Base-by-base conservation (phyloP, 495 filamentous ascomycete species). In the Niebla homalea region DNA sequence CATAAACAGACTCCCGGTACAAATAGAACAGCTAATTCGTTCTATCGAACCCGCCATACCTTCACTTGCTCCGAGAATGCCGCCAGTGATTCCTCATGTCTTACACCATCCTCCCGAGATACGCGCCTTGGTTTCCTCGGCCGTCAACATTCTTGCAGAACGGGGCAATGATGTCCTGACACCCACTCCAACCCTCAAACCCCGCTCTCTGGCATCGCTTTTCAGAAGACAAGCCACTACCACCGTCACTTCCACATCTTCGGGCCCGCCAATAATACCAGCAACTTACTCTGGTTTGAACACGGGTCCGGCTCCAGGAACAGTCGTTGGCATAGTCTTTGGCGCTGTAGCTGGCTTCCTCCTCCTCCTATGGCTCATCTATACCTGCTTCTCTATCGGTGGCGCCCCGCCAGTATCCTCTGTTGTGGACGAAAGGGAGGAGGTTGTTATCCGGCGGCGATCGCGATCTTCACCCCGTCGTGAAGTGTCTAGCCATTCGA, bases 261-360 rank as follows among this genome's bases (percentile, higher is more conserved):
- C 38, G 20, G 36, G 39, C n/a, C 44, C 36, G 51, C 70, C 70
- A 20, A 43, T 62, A 50, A 79, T 94, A 57, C 84, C 86, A 5
- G 69, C 80, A 37, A 75, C 74, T 51, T 94, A 94, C 73, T 74
- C 75, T 23, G 66, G 71, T 43, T 68, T 79, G 18, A 61, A 77
- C 59, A 58, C 62, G 44, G 74, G 81, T 11, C 85, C 83, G 0
- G 20, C 69, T 4, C 73, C 89, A 0, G 89, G 87, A 35, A 75
- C 78, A 18, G 76, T 94, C n/a, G 87, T 73, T 14, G 89, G 87
- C 53, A 90, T 93, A 47, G 78, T 87, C 21, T 76, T 95, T 29
- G 89, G 89, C 55, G 74, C 77, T 43, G 80, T 94, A n/a, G 76
- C 69, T n/a, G 88, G 83, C 48, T 89, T 94, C 68, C 59, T 90